Conservation (phyloP, 257 asterid species). For the Solanum stenotomum region DNA sequence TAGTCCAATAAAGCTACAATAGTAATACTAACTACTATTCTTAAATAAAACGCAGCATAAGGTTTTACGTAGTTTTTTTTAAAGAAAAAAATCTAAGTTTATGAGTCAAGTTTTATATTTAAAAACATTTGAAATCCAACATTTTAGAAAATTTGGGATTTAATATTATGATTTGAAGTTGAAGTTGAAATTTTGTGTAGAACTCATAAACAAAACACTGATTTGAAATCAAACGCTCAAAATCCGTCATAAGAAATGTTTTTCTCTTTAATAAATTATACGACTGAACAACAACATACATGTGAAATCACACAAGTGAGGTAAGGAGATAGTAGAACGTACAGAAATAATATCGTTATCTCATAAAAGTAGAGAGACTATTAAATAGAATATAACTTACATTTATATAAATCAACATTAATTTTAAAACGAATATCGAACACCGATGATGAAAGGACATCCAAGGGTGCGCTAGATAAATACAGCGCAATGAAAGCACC, state of each 20-base stretch:
- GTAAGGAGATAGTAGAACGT: background rate
- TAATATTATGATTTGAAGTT: background rate
- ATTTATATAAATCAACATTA: background rate
- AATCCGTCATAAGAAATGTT: background rate
- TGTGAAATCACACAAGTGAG: background rate
- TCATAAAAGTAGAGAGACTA: fast-evolving
- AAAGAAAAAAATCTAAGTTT: background rate
- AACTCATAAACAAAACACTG: background rate
- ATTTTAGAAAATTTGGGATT: background rate
- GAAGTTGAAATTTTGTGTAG: background rate
- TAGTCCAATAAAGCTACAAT: background rate
- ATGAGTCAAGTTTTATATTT: background rate
- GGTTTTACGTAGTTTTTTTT: too few relatives aligned
- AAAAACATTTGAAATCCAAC: background rate
- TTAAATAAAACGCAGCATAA: background rate
- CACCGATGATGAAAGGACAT: background rate
- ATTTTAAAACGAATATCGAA: background rate
- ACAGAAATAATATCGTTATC: fast-evolving
- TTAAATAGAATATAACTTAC: background rate
- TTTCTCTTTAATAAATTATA: too few relatives aligned
- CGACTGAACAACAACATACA: too few relatives aligned
- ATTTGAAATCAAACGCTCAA: background rate
- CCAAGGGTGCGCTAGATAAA: background rate
- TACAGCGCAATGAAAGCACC: background rate
- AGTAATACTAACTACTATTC: background rate